Evolutionary conservation across 108 stramenopile genomes (phyloP).

Genomic region (Phaeodactylum tricornutum): DNA sequence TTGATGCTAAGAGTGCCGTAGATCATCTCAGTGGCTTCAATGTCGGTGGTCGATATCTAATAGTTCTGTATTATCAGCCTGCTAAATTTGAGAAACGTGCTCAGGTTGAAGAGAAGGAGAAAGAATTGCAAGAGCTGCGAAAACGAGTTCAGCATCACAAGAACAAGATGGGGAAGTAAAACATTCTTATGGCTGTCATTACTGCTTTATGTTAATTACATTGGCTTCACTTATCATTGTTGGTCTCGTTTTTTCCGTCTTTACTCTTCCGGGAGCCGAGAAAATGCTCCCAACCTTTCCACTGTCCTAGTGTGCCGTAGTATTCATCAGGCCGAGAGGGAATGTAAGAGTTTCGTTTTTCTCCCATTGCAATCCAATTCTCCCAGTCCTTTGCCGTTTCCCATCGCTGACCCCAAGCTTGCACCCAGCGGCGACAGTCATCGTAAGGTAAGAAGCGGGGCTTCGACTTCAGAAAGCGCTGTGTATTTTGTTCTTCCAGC

Average conservation of each 20-base stretch:
- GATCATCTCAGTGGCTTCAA: slow-evolving; percentile 97
- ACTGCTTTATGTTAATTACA: no score
- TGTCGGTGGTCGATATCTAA: slow-evolving; percentile 93
- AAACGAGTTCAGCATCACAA: slow-evolving; percentile 35
- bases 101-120: slow-evolving; percentile 73
- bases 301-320: slow-evolving; percentile 49
- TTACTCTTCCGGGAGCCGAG: no score
- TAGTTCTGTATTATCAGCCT: slow-evolving; percentile 95
- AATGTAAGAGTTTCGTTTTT: slow-evolving; percentile 58
- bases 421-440: slow-evolving; percentile 50
- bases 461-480: slow-evolving; percentile 44
- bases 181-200: no score
- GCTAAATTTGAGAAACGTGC: slow-evolving; percentile 58
- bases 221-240: no score
- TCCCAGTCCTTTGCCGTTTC: slow-evolving; percentile 39
- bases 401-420: slow-evolving; percentile 46
- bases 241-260: no score
- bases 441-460: slow-evolving; percentile 53
- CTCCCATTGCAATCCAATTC: slow-evolving; percentile 45
- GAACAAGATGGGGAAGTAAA: not conserved
- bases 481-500: slow-evolving; percentile 62
- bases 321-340: slow-evolving; percentile 70
- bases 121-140: slow-evolving; percentile 90
- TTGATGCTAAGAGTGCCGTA: slow-evolving; percentile 96
- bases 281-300: slow-evolving; percentile 72